Evolutionary conservation across 441 rosid species (phyloP), one percentile per base, ranked within the genome.

Genomic region (Cnidoscolus chayamansa): DNA sequence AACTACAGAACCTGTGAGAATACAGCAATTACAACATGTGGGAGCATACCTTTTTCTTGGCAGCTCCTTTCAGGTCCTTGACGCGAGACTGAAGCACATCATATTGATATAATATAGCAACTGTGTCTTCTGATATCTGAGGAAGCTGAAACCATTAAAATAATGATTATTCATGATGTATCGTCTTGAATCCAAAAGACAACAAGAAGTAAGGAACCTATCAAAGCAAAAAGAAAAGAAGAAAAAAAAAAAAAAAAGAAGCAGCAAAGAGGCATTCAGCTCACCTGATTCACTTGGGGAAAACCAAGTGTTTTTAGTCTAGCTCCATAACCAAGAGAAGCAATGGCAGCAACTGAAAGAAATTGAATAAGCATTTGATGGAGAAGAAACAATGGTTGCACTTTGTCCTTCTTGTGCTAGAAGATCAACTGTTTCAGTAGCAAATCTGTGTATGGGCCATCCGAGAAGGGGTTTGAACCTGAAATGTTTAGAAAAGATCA

Each of bases 381-480:
- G 98, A 70, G 94, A 90, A 57, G 92, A 92, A 76, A 89, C 84
- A 84, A 92, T 78, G 55, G 99, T 92, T 72, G 90, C 97, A 77
- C 98, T 88, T 82, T 94, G 96, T 77, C 97, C 93, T 79, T 87
- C 91, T 81, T 89, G 96, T 19, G 98, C 96, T 60, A 98, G 98
- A 66, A 92, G 96, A 51, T 90, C 93, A 65, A 86, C 94, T 30
- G 94, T 90, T 84, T 87, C 93, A 61, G 96, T 92, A 70, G 98
- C 97, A 87, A 94, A 92, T 71, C 88, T 83, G 79, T 94, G 94
- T 40, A 97, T 90, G 87, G 49, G 99, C 93, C 74, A 80, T 70
- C 69, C 98, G 96, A 25, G 98, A 88, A 78, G 99, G 99, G 43
- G 90, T 90, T 74, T 84, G 87, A 47, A 94, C 91, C 99, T 92